Percentiles rank a stretch among this genome's conserved stretches.
Conservation (phyloP, 768 basidiomycete genomes). For the Auricularia sp. region DNA sequence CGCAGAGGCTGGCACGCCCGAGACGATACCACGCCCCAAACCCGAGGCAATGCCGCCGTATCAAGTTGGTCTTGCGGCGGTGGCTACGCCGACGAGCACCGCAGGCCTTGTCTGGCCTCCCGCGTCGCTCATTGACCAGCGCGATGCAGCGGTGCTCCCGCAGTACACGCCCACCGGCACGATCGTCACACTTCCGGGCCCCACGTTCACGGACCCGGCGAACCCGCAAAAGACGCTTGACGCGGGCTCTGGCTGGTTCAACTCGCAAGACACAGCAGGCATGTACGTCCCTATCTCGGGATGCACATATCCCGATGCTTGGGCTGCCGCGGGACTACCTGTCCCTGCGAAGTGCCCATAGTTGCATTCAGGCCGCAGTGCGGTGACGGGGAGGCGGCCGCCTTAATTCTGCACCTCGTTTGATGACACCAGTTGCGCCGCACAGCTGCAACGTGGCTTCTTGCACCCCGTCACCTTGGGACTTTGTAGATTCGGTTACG, state of each 20-base stretch:
- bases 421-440: too few species aligned
- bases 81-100: slow-evolving; percentile 46
- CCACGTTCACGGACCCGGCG: slow-evolving; percentile 42
- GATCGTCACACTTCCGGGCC: slow-evolving; percentile 54
- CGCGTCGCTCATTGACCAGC: slow-evolving; percentile 42
- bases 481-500: neutral
- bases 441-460: too few species aligned
- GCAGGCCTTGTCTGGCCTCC: slow-evolving; percentile 61
- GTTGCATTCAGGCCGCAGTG: neutral
- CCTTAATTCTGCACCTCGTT: too few species aligned
- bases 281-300: slow-evolving; percentile 53
- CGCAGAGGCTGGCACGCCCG: slow-evolving; percentile 40
- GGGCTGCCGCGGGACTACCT: slow-evolving; percentile 45
- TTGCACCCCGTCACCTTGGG: too few species aligned
- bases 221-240: slow-evolving; percentile 11
- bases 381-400: too few species aligned
- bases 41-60: slow-evolving; percentile 45
- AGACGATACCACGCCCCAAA: slow-evolving; percentile 16
- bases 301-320: slow-evolving; percentile 78
- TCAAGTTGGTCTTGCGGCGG: slow-evolving; percentile 67
- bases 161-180: slow-evolving; percentile 63
- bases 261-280: slow-evolving; percentile 54
- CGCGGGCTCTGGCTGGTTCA: slow-evolving; percentile 59
- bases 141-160: slow-evolving; percentile 30
- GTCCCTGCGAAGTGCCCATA: slow-evolving; percentile 31